Evolutionary conservation across 345 rosid species (phyloP), one percentile per base, ranked within the genome.

Genomic region (Lumnitzera littorea): DNA sequence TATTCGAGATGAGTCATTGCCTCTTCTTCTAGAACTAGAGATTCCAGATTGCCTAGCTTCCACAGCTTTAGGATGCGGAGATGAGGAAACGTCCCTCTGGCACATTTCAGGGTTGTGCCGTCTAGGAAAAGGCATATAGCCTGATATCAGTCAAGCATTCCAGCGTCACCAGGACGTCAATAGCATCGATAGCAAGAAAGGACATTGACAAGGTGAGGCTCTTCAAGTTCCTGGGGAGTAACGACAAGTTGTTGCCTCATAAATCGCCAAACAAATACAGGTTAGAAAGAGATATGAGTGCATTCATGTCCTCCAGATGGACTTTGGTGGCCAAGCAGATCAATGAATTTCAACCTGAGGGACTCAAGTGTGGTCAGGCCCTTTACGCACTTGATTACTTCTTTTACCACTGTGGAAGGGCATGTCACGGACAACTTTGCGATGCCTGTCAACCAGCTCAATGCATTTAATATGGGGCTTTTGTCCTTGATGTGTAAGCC

Each of bases 171-270:
- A 78, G 57, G 2, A 0, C 17, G 8, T 0, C 0, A 78, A 79
- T 70, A 11, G 76, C 78, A 24, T 79, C 78, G 0, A 2, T 2
- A 9, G 3, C 15, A 24, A 73, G 62, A 11, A 57, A 7, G 12
- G 83, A 64, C 67, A 73, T 46, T 5, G 83, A 72, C 67, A 79
- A 51, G 24, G 80, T 75, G 2, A 75, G 67, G 15, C 70, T 49
- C 60, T 41, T 61, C 36, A 79, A 71, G 12, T 36, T 67, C 58
- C 1, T 16, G 2, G 78, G 81, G 31, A 76, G 61, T 12, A 14
- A 11, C 0, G 0, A 1, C 55, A 17, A 11, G 20, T 5, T 2
- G 0, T 20, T n/a, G 5, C 3, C 11, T 2, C 51, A 24, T 24
- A 76, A 49, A 16, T 12, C 47, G 46, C 84, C 81, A 0, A 71